Conservation (phyloP, 495 filamentous ascomycete genomes). For the Friedmanniomyces simplex region DNA sequence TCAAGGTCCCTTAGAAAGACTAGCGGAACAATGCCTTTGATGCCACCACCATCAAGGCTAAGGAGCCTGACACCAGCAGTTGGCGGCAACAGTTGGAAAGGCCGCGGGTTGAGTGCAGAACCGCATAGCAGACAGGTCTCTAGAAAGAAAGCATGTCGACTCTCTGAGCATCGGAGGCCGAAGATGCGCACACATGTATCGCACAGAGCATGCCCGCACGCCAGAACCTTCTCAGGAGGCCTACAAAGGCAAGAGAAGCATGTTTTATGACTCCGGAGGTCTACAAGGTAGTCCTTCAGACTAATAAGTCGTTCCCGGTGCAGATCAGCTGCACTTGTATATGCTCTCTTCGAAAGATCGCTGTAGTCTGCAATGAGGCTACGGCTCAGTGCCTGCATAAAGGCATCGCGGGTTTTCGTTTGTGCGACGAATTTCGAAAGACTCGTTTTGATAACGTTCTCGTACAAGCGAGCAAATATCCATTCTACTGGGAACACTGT, state of each 20-base stretch:
- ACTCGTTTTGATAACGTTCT: no score
- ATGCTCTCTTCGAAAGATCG: no score
- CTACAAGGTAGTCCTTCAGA: no score
- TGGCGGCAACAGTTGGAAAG: conserved; percentile 25
- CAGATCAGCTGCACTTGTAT: no score
- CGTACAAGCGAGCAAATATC: no score
- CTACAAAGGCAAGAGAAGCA: conserved; percentile 26
- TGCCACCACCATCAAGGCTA: conserved; percentile 31
- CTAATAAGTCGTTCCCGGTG: no score
- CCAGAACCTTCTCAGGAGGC: conserved; percentile 25
- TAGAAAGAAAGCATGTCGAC: neutral
- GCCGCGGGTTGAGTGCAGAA: conserved; percentile 16
- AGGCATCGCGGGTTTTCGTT: no score
- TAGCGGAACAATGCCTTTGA: conserved; percentile 30
- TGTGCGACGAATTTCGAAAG: no score
- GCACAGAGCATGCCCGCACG: conserved; percentile 28
- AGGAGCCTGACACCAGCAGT: conserved; percentile 30
- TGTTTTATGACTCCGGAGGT: neutral
- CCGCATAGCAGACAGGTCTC: neutral
- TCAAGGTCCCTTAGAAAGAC: conserved; percentile 29
- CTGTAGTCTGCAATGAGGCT: no score
- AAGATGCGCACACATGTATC: conserved; percentile 28
- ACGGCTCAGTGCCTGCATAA: no score
- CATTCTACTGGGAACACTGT: no score
- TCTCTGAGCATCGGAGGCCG: neutral